Base-by-base conservation (phyloP, 1,139 yeast species). In the Suhomyces atakaporum region DNA sequence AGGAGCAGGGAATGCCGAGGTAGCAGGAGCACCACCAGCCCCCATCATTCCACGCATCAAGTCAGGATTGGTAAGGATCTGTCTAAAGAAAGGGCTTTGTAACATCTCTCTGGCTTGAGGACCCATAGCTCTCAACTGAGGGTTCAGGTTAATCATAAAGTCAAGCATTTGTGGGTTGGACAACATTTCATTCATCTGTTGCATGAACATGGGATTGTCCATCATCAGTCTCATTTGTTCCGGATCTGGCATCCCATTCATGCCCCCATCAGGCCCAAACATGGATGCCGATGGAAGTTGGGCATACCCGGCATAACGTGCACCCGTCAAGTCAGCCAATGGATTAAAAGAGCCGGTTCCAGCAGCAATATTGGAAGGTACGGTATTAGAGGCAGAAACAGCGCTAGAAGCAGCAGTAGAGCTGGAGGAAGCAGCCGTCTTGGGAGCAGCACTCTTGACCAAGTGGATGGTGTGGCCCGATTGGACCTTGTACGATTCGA, bases 251-350 rank as follows among this genome's bases (percentile, higher is more conserved):
- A 81, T 66, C 19, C 70, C 71, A 27, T 68, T 66, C 39, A 36
- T 36, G 15, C 97, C 97, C 14, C 96, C 96, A 58, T 90, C 97
- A 13, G 96, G 94, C 1, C 97, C 97, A 66, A 92, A 89, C 84
- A 87, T 77, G 31, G 85, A 80, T 0, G 90, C 88, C 2, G 87
- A 77, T 3, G 98, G 97, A 58, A 92, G 70, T 50, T 88, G 90
- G 10, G 89, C 75, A 50, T 81, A 83, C 1, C 98, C 98, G 2
- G 97, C 97, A 55, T 89, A 92, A 38, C 97, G 77, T 1, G 97
- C 97, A 27, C 96, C 94, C 0, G 97, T 90, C 50, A 92, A 69
- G 46, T 85, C 96, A 5, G 96, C 92, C 49, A 92, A 69, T 18
- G 96, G 95, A 60, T 92, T 88, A 60, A 84, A 87, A 0, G 95